Base-by-base conservation (phyloP, 192 early-diverging fungal genomes). In the Linnemannia exigua region DNA sequence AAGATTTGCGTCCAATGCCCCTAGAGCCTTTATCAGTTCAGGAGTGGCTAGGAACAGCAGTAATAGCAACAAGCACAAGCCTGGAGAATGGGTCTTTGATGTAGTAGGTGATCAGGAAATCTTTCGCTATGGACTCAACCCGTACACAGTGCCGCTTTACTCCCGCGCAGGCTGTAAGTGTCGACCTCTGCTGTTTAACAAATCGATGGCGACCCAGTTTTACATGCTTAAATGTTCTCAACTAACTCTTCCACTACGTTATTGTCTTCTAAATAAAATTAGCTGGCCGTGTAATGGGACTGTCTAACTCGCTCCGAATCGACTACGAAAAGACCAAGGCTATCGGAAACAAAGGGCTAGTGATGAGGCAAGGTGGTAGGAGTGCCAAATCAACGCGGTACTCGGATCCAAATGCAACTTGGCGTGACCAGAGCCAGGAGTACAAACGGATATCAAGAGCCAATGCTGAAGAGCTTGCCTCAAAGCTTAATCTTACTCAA, bases 81-180 rank as follows among this genome's bases (percentile, higher is more conserved):
- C 84, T 36, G 84, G 84, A 17, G 48, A 75, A 33, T 86, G 77
- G 84, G 31, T 80, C 51, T 70, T 90, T 31, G 89, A 87, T 63
- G 76, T 80, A 19, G 68, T 70, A 50, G 89, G 89, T 28, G 89
- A 90, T 35, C 28, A 28, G 4, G 71, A 86, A 38, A 67, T 67
- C 16, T 48, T 86, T 11, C 72, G 75, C 2, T 90, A 89, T 75
- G 89, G 87, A 7, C 35, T 76, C 25, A 69, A 85, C 38, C 67
- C 28, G 31, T 71, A 38, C 35, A 50, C 68, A 5, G 70, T 86
- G 19, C 89, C 88, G 2, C 58, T 37, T 28, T 90, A 86, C 38
- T 37, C 54, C 28, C 66, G 84, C 14, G 79, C 70, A 67, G 88
- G 89, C 76, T 79, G 89, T 87, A 84, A 54, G 19, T 11, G 22